phyloP scores from a whole-genome alignment of 2,329 filamentous ascomycete species.

The Phialophora expanda region DNA sequence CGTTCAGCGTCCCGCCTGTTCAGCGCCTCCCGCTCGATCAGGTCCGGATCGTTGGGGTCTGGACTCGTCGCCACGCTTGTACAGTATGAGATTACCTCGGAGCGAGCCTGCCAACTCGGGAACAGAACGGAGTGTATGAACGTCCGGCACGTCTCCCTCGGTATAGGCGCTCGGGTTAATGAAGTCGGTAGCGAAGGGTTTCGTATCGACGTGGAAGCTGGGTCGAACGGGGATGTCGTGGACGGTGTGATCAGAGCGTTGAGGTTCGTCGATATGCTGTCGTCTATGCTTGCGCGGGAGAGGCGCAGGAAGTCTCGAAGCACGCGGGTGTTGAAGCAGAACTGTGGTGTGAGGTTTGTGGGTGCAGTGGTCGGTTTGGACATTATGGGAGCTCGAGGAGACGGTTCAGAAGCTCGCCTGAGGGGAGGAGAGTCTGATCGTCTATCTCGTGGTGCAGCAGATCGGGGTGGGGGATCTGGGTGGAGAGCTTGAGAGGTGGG shows the following conservation, averaged over 20 bases:
- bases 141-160: constrained; percentile 64
- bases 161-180: constrained; percentile 32
- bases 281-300: constrained; percentile 84
- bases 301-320: constrained; percentile 82
- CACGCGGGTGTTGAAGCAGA: constrained; percentile 57
- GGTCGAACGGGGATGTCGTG: constrained; percentile 71
- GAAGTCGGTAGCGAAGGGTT: constrained; percentile 29
- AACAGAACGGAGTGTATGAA: constrained; percentile 84
- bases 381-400: constrained; percentile 43
- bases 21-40: constrained; percentile 71
- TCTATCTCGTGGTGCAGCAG: not conserved
- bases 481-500: constrained; percentile 19
- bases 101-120: constrained; percentile 82
- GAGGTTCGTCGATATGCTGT: constrained; percentile 89
- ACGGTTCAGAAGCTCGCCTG: not conserved
- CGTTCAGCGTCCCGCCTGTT: constrained; percentile 71
- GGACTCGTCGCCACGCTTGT: constrained; percentile 83
- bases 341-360: constrained; percentile 69
- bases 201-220: constrained; percentile 68
- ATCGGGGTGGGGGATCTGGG: constrained; percentile 4
- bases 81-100: constrained; percentile 87
- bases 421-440: not conserved
- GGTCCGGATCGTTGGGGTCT: constrained; percentile 84
- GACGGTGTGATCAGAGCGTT: constrained; percentile 85
- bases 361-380: constrained; percentile 42